A percentile compares a stretch with the other conserved stretches of the same genome.
phyloP scores from a whole-genome alignment of 805 yeast genomes.

The Diddensiella santjacobensis region DNA sequence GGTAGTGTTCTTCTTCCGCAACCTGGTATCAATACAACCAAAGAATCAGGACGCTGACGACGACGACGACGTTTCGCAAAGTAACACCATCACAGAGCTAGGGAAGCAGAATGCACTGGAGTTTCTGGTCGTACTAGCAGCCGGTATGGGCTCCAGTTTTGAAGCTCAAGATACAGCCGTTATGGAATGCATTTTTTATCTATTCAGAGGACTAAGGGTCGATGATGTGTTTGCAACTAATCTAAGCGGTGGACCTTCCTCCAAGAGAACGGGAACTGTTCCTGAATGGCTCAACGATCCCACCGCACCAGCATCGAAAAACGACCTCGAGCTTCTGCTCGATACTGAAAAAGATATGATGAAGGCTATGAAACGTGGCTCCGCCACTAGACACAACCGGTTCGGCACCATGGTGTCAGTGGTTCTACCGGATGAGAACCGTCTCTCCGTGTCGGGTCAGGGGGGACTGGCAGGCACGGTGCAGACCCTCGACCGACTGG shows the following conservation, averaged over 20 bases:
- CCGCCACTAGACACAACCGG: slow-evolving; percentile 78
- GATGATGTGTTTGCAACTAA: slow-evolving; percentile 22
- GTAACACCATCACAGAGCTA: slow-evolving; percentile 54
- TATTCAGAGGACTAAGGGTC: slow-evolving; percentile 55
- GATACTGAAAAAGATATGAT: slow-evolving; percentile 56
- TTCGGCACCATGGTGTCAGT: slow-evolving; percentile 84
- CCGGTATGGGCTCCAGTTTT: slow-evolving; percentile 61
- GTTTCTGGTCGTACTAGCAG: slow-evolving; percentile 66
- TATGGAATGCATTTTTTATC: slow-evolving; percentile 64
- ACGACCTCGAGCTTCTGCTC: slow-evolving; percentile 44
- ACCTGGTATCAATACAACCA: slow-evolving; percentile 74
- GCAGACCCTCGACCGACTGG: slow-evolving; percentile 62
- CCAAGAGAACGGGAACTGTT: not conserved
- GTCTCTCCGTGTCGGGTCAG: slow-evolving; percentile 71
- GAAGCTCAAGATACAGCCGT: slow-evolving; percentile 59
- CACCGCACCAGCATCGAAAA: not conserved
- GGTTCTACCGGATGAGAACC: slow-evolving; percentile 53
- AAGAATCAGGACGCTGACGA: slow-evolving; percentile 45
- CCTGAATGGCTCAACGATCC: not conserved
- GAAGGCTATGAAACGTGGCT: slow-evolving; percentile 43
- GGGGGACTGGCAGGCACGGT: slow-evolving; percentile 49
- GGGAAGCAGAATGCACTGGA: slow-evolving; percentile 68
- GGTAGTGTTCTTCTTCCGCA: slow-evolving; percentile 70
- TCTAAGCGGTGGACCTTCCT: not conserved
- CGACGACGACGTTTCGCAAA: slow-evolving; percentile 63